Conservation (phyloP, 495 filamentous ascomycete species). For the Penicillium canescens region DNA sequence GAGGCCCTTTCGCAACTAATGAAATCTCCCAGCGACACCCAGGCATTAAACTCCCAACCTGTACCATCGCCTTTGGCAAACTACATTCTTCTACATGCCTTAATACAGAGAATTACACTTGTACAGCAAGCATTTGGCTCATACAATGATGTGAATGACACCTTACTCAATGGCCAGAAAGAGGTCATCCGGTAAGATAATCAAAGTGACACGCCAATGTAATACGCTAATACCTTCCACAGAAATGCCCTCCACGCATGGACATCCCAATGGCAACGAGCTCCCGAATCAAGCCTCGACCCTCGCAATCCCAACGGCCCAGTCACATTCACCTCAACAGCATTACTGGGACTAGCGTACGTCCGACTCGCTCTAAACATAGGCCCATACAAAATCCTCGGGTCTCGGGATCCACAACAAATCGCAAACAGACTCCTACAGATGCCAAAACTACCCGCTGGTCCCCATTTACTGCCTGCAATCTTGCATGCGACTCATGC, state of each 20-base stretch:
- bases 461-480: conserved; percentile 27
- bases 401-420: conserved; percentile 25
- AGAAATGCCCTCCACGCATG: conserved; percentile 52
- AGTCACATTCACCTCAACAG: conserved; percentile 60
- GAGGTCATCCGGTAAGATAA: conserved; percentile 41
- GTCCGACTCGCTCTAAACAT: conserved; percentile 45
- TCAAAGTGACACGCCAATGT: conserved; percentile 31
- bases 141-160: conserved; percentile 32
- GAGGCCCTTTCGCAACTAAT: conserved; percentile 12
- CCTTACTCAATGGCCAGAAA: conserved; percentile 40
- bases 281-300: conserved; percentile 41
- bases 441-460: conserved; percentile 14
- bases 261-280: conserved; percentile 52
- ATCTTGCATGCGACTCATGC: conserved; percentile 35
- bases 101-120: conserved; percentile 61
- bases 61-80: conserved; percentile 54
- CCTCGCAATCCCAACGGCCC: conserved; percentile 48
- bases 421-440: conserved; percentile 16
- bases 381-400: conserved; percentile 24
- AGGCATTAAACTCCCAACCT: not conserved
- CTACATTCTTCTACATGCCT: conserved; percentile 59
- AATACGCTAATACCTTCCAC: not conserved
- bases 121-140: conserved; percentile 39
- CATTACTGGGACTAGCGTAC: conserved; percentile 57
- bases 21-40: not conserved